Evolutionary conservation across 352 stramenopile genomes (phyloP).

Genomic region (Phytophthora quininea): DNA sequence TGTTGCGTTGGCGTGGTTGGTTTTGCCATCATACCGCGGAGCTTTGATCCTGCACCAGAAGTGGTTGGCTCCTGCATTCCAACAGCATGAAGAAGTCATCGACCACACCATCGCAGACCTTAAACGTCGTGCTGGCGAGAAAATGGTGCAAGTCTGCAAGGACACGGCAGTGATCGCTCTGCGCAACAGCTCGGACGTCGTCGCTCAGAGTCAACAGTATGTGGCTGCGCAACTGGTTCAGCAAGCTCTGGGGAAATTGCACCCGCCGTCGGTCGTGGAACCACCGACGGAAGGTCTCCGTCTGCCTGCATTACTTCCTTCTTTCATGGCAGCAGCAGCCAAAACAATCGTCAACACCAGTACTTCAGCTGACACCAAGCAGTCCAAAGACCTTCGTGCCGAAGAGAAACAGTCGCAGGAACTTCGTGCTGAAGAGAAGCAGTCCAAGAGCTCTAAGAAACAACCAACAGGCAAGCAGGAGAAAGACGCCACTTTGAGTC

Average conservation of each 20-base stretch:
- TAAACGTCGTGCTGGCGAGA: conserved; percentile 68
- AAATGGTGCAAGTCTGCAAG: conserved; percentile 68
- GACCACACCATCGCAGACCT: conserved; percentile 58
- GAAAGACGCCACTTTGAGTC: conserved; percentile 19
- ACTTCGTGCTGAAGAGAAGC: conserved; percentile 8
- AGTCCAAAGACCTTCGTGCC: not conserved
- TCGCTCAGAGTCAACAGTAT: conserved; percentile 71
- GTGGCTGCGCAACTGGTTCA: conserved; percentile 69
- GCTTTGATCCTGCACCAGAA: conserved; percentile 57
- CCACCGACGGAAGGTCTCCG: conserved; percentile 16
- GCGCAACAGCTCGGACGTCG: conserved; percentile 59
- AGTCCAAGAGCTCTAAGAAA: conserved; percentile 18
- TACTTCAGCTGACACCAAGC: conserved; percentile 2
- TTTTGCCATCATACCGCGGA: conserved; percentile 60
- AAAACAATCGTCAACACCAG: not conserved
- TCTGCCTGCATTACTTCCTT: conserved; percentile 19
- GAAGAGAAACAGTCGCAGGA: conserved; percentile 16
- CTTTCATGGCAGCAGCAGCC: conserved; percentile 6
- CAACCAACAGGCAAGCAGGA: conserved; percentile 14
- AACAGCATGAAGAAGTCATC: conserved; percentile 71
- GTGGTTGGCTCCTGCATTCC: conserved; percentile 66
- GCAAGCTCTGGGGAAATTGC: conserved; percentile 53
- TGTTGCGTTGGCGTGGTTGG: conserved; percentile 69
- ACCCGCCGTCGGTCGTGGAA: conserved; percentile 4
- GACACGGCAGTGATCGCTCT: conserved; percentile 65